A percentile compares a stretch with the other conserved stretches of the same genome.
phyloP scores from a whole-genome alignment of 1,284 basidiomycete species.

The Vanrija humicola region DNA sequence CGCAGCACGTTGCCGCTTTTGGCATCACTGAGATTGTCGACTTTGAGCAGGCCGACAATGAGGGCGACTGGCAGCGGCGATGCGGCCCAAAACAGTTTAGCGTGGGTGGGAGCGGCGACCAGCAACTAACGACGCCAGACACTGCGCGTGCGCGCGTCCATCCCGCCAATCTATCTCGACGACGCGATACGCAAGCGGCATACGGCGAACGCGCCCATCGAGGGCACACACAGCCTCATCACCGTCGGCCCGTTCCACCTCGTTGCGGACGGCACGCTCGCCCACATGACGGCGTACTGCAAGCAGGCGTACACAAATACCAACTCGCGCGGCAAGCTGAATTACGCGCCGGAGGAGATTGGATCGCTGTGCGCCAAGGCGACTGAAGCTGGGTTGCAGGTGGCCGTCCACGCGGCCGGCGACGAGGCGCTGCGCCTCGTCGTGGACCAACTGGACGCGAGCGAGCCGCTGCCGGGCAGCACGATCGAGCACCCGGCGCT shows the following conservation, averaged over 20 bases:
- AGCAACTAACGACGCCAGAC: slow-evolving; percentile 11
- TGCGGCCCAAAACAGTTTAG: background rate
- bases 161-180: slow-evolving; percentile 28
- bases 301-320: slow-evolving; percentile 33
- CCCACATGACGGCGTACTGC: slow-evolving; percentile 35
- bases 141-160: slow-evolving; percentile 28
- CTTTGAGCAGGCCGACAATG: slow-evolving; percentile 36
- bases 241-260: slow-evolving; percentile 38
- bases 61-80: slow-evolving; percentile 24
- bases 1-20: slow-evolving; percentile 28
- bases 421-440: slow-evolving; percentile 32
- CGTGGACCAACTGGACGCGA: slow-evolving; percentile 16
- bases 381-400: slow-evolving; percentile 17
- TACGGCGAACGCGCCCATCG: slow-evolving; percentile 28
- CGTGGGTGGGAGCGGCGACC: too few species aligned
- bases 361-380: slow-evolving; percentile 21
- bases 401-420: slow-evolving; percentile 41
- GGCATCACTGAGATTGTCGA: slow-evolving; percentile 40
- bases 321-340: slow-evolving; percentile 20
- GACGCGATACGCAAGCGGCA: slow-evolving; percentile 25
- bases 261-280: slow-evolving; percentile 22
- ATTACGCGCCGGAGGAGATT: slow-evolving; percentile 19
- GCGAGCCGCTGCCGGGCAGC: slow-evolving; percentile 18
- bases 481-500: slow-evolving; percentile 42
- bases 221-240: slow-evolving; percentile 26